Evolutionary conservation across 176 grass and related monocot species (phyloP).

Genomic region (Musa beccarii): DNA sequence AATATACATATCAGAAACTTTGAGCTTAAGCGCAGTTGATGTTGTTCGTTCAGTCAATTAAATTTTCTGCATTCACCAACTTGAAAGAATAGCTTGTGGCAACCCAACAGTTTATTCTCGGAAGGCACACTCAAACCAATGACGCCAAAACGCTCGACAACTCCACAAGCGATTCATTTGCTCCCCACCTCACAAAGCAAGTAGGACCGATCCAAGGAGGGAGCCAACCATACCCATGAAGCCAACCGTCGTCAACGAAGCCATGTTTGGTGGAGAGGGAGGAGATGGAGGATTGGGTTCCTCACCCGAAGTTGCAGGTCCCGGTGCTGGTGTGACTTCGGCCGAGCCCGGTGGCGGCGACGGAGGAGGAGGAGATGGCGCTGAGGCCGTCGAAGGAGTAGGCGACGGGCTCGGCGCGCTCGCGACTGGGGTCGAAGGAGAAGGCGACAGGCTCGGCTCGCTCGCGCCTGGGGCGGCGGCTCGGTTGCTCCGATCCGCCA

Average conservation of each 20-base stretch:
- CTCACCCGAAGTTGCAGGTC: slow-evolving; percentile 12
- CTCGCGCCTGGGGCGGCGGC: not conserved
- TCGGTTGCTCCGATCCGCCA: slow-evolving; percentile 30
- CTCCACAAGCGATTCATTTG: not conserved
- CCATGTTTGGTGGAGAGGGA: slow-evolving; percentile 4
- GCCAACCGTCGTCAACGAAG: slow-evolving; percentile 6
- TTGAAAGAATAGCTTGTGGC: too few relatives aligned
- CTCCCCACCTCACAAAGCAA: slow-evolving; percentile 23
- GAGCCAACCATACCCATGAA: slow-evolving; percentile 31
- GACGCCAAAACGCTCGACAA: not conserved
- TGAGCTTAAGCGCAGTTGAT: too few relatives aligned
- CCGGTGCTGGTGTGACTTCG: not conserved
- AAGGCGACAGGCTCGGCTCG: slow-evolving; percentile 14
- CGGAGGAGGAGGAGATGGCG: not conserved
- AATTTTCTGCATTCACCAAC: too few relatives aligned
- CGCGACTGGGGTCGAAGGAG: not conserved
- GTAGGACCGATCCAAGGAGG: slow-evolving; percentile 30
- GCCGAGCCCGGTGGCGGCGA: not conserved
- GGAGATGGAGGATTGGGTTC: slow-evolving; percentile 13
- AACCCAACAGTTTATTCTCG: too few relatives aligned
- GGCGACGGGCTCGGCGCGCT: not conserved
- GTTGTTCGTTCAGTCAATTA: too few relatives aligned
- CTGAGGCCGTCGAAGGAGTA: not conserved
- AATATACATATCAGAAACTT: too few relatives aligned
- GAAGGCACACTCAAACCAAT: not conserved